Base-by-base conservation (phyloP, 768 basidiomycete genomes). In the Arthromyces matolae region DNA sequence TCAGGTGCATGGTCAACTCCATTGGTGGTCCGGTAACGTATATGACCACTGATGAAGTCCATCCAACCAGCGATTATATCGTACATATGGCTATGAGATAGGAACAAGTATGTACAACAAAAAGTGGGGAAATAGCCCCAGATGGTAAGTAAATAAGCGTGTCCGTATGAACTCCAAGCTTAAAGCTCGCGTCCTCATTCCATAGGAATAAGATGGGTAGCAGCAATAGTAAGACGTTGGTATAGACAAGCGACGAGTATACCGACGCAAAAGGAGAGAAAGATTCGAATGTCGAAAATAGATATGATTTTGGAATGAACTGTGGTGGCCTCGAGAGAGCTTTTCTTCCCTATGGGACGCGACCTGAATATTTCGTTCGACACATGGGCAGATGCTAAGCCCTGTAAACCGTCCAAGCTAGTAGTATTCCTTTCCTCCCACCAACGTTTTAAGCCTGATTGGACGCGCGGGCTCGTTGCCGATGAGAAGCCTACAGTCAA, bases 341-440 rank as follows among this genome's bases (percentile, higher is more conserved):
- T 51, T 23, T 44, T 58, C 42, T 42, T 53, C 8, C 8, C 44
- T 20, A 55, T 46, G 18, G 51, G 48, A 8, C 41, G 34, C 20
- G 52, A 56, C 32, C 49, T 50, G 46, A 60, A 60, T 33, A 59
- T 54, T 33, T 54, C 36, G 18, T 56, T 34, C 14, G 60, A 59
- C 32, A 53, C 37, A 47, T 55, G 57, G 19, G 75, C 76, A 9
- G 56, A 46, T 6, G 50, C 43, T 32, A 85, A 53, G 1, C 68
- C 81, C 0, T 77, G 76, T 4, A 85, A 68, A 10, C 82, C 82
- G 49, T 86, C 84, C 20, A 84, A 54, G 47, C 81, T 83, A 29
- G 56, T 64, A 8, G 66, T 48, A 54, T 86, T 86, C 51, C 74
- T 67, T 16, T 61, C 62, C 28, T 60, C 62, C 82, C 83, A 86